Evolutionary conservation across 495 filamentous ascomycete genomes (phyloP).

Genomic region (Penicillium paxilli): DNA sequence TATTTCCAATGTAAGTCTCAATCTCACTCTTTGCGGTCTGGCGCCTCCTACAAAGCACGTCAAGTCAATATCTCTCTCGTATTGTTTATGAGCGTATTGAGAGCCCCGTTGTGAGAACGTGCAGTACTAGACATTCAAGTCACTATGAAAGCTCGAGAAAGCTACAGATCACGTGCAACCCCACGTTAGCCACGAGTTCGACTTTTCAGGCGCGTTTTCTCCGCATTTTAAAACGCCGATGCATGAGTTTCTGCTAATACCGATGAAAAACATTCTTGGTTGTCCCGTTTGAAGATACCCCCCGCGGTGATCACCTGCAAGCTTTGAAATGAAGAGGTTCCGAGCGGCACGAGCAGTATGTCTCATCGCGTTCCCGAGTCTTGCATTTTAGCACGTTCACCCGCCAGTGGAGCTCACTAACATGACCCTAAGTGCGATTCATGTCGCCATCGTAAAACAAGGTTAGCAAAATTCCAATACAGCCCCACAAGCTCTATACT

Average conservation of each 20-base stretch:
- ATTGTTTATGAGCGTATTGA: too few species aligned
- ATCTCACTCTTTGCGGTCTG: too few species aligned
- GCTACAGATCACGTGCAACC: not conserved
- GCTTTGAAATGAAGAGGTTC: conserved; percentile 11
- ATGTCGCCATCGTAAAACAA: conserved; percentile 12
- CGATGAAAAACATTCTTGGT: not conserved
- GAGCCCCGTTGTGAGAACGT: too few species aligned
- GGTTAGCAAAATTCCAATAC: not conserved
- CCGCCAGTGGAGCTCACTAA: not conserved
- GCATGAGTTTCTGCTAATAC: not conserved
- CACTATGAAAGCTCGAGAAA: not conserved
- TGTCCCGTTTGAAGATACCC: not conserved
- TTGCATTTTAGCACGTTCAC: not conserved
- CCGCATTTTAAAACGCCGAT: not conserved
- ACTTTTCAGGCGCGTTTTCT: not conserved
- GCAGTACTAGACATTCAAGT: not conserved
- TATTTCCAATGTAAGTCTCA: too few species aligned
- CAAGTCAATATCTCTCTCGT: too few species aligned
- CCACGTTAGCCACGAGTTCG: not conserved
- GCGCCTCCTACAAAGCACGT: too few species aligned
- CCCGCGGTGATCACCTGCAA: too few species aligned
- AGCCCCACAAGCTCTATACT: not conserved
- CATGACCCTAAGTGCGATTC: conserved; percentile 2
- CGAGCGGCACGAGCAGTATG: conserved; percentile 10
- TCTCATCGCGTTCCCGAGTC: not conserved